These are phyloP conservation scores for Fusarium floridanum DNA, from an alignment of 2,329 filamentous ascomycete species.

Conservation along the genomic window DNA sequence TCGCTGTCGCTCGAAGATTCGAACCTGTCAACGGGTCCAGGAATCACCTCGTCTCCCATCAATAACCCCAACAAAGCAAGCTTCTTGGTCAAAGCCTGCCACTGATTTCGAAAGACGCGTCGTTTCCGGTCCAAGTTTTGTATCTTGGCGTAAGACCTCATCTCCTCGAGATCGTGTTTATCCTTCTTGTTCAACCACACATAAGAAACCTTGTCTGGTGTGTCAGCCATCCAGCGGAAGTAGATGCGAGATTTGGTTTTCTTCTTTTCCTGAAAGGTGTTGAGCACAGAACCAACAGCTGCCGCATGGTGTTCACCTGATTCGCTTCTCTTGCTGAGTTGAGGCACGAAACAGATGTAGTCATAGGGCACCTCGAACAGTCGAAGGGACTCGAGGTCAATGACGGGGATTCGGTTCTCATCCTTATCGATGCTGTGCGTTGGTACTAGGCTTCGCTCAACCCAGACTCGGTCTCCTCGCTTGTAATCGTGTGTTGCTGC, in stretches of 20 bases:
- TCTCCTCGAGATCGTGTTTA: conserved; percentile 12
- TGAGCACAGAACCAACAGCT: conserved; percentile 12
- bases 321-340: conserved; percentile 12
- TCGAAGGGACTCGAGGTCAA: conserved; percentile 27
- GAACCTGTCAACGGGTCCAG: background rate
- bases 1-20: conserved; percentile 26
- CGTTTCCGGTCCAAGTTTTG: background rate
- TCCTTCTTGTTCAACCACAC: conserved; percentile 27
- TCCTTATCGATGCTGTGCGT: conserved; percentile 10
- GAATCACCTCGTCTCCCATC: conserved; percentile 25
- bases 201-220: conserved; percentile 21
- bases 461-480: conserved; percentile 32
- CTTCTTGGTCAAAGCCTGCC: conserved; percentile 22
- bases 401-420: conserved; percentile 26
- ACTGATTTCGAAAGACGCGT: conserved; percentile 24
- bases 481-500: conserved; percentile 13
- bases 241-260: conserved; percentile 27
- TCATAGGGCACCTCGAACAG: conserved; percentile 26
- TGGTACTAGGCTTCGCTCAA: conserved; percentile 23
- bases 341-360: conserved; percentile 35
- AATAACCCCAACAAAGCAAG: conserved; percentile 22
- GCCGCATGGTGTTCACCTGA: conserved; percentile 15
- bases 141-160: conserved; percentile 12
- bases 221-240: conserved; percentile 23
- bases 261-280: conserved; percentile 14